Evolutionary conservation across 169 alveolate species (phyloP).

Genomic region (Blepharisma undulans): DNA sequence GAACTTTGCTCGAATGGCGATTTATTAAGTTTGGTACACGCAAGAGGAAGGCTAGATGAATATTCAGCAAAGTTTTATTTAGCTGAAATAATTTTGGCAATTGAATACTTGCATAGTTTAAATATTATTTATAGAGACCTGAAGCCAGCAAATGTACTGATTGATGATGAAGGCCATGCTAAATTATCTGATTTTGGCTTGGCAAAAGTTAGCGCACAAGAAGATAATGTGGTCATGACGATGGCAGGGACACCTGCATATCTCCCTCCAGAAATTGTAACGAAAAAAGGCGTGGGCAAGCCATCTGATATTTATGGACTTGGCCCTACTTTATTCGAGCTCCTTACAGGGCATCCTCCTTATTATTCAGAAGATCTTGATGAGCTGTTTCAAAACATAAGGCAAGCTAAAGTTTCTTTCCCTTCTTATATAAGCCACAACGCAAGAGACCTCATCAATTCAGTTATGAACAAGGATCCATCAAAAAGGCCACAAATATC

Average conservation of each 20-base stretch:
- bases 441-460: conserved; percentile 44
- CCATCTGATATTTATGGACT: conserved; percentile 82
- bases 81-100: conserved; percentile 74
- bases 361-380: conserved; percentile 56
- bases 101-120: conserved; percentile 74
- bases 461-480: conserved; percentile 56
- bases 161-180: conserved; percentile 75
- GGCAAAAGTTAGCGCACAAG: conserved; percentile 70
- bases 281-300: conserved; percentile 57
- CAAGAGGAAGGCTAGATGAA: conserved; percentile 59
- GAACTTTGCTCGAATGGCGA: conserved; percentile 69
- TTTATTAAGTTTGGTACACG: conserved; percentile 24
- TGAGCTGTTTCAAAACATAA: conserved; percentile 41
- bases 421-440: conserved; percentile 52
- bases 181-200: conserved; percentile 85
- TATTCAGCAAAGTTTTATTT: conserved; percentile 71
- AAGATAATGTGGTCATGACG: conserved; percentile 52
- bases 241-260: conserved; percentile 81
- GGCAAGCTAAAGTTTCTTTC: conserved; percentile 35
- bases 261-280: conserved; percentile 79
- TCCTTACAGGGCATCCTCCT: conserved; percentile 67
- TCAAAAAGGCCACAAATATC: conserved; percentile 66
- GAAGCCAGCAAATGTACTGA: conserved; percentile 81
- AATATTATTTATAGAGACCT: conserved; percentile 82
- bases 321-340: conserved; percentile 71